A percentile compares a stretch with the other conserved stretches of the same genome.
phyloP scores from a whole-genome alignment of 2,329 filamentous ascomycete genomes.

The Cytospora chrysosperma region DNA sequence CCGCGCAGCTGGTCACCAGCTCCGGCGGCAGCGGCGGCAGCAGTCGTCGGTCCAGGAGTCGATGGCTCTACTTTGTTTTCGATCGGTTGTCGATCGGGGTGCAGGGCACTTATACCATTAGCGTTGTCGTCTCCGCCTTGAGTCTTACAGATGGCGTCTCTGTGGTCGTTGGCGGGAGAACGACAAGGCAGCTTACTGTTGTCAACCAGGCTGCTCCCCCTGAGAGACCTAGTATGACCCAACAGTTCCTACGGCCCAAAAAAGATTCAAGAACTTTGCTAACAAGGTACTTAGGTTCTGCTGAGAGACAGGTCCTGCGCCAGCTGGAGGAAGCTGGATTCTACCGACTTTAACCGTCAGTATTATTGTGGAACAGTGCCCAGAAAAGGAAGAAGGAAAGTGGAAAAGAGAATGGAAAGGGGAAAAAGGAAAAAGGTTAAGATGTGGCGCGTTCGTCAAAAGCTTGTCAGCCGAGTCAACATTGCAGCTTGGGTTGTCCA shows the following conservation, averaged over 20 bases:
- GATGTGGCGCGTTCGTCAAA: too few relatives aligned
- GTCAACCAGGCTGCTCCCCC: not conserved
- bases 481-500: too few relatives aligned
- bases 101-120: constrained; percentile 2
- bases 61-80: constrained; percentile 21
- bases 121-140: constrained; percentile 1
- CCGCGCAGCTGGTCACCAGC: not conserved
- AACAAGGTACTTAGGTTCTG: not conserved
- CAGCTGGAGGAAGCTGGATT: not conserved
- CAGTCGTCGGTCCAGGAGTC: constrained; percentile 9
- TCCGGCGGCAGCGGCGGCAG: not conserved
- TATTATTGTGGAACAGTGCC: not conserved
- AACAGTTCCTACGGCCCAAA: too few relatives aligned
- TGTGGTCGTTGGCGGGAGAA: not conserved
- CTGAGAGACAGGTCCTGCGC: constrained; percentile 8
- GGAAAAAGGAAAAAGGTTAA: too few relatives aligned
- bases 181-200: constrained; percentile 7
- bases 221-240: constrained; percentile 8
- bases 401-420: too few relatives aligned
- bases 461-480: not conserved
- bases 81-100: not conserved
- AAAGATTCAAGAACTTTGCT: not conserved
- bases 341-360: not conserved
- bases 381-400: too few relatives aligned
- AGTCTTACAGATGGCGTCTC: not conserved